Evolutionary conservation across 1,284 basidiomycete species (phyloP).

Genomic region (Trichosporon faecale): DNA sequence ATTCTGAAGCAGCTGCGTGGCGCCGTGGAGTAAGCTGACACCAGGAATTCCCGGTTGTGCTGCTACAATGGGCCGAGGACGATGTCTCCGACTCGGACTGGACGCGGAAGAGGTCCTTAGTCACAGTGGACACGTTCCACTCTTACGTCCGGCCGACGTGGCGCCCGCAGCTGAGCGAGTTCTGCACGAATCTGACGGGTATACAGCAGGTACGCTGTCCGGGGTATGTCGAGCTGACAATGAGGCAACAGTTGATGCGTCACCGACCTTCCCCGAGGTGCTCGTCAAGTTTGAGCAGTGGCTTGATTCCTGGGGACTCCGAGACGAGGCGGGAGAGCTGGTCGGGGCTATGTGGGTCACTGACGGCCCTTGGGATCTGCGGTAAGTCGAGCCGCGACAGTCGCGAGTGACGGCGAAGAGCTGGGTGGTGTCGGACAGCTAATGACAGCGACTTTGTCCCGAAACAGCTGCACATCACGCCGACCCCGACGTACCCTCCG

Average conservation of each 20-base stretch:
- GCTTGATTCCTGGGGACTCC: slow-evolving; percentile 56
- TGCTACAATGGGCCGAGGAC: slow-evolving; percentile 73
- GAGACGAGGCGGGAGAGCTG: slow-evolving; percentile 37
- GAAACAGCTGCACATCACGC: slow-evolving; percentile 51
- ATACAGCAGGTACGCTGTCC: slow-evolving; percentile 73
- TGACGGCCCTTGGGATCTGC: slow-evolving; percentile 54
- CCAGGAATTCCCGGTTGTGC: slow-evolving; percentile 59
- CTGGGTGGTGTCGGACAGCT: background rate
- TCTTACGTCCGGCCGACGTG: slow-evolving; percentile 85
- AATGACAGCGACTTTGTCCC: slow-evolving; percentile 35
- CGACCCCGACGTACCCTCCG: slow-evolving; percentile 35
- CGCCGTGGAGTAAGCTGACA: too few species aligned
- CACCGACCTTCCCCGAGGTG: slow-evolving; percentile 72
- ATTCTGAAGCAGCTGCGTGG: too few species aligned
- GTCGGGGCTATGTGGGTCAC: slow-evolving; percentile 55
- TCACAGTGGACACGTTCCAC: slow-evolving; percentile 65
- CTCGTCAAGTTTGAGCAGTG: slow-evolving; percentile 66
- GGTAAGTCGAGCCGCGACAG: slow-evolving; percentile 35
- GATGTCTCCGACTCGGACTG: slow-evolving; percentile 35
- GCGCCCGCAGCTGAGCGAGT: slow-evolving; percentile 72
- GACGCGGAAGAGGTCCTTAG: slow-evolving; percentile 8
- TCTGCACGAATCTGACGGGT: slow-evolving; percentile 83
- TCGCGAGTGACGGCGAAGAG: background rate
- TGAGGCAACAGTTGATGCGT: slow-evolving; percentile 72
- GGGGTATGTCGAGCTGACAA: background rate